Conservation (phyloP, 2,329 filamentous ascomycete genomes). For the Microdochium trichocladiopsis region DNA sequence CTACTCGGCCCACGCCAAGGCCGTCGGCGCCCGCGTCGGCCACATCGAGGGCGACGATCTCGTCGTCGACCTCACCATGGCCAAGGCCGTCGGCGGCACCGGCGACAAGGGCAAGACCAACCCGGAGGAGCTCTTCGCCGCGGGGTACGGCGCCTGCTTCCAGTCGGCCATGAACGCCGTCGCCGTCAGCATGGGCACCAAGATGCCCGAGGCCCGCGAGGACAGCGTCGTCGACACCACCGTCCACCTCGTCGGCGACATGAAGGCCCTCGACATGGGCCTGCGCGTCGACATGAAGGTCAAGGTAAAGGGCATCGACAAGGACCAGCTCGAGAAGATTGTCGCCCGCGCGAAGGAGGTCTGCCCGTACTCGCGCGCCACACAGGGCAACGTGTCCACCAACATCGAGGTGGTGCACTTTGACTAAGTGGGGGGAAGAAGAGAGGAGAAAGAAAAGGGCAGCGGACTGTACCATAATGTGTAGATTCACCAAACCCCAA, state of each 20-base stretch:
- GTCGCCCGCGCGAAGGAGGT: slow-evolving; percentile 16
- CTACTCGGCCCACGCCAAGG: slow-evolving; percentile 27
- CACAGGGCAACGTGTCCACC: slow-evolving; percentile 16
- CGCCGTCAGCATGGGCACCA: slow-evolving; percentile 28
- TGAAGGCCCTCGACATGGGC: slow-evolving; percentile 35
- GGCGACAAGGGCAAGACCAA: slow-evolving; percentile 34
- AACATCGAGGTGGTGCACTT: slow-evolving; percentile 11
- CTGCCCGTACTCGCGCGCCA: slow-evolving; percentile 20
- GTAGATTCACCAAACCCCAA: not conserved
- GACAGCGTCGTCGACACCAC: slow-evolving; percentile 31
- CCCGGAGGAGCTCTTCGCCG: slow-evolving; percentile 38
- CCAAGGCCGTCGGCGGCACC: slow-evolving; percentile 30
- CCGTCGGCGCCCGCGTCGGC: slow-evolving; percentile 24
- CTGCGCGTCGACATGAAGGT: slow-evolving; percentile 34
- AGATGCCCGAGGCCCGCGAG: slow-evolving; percentile 26
- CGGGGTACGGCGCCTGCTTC: slow-evolving; percentile 38
- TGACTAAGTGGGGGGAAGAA: not conserved
- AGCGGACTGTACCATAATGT: not conserved
- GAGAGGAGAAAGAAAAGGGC: too few species aligned
- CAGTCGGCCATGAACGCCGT: slow-evolving; percentile 37
- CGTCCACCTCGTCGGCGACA: slow-evolving; percentile 34
- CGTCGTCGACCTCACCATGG: slow-evolving; percentile 28
- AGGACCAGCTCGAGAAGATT: slow-evolving; percentile 15
- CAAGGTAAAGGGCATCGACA: slow-evolving; percentile 19
- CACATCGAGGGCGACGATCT: not conserved